Evolutionary conservation across 768 basidiomycete species (phyloP).

Genomic region (Pilatotrama ljubarskyi): DNA sequence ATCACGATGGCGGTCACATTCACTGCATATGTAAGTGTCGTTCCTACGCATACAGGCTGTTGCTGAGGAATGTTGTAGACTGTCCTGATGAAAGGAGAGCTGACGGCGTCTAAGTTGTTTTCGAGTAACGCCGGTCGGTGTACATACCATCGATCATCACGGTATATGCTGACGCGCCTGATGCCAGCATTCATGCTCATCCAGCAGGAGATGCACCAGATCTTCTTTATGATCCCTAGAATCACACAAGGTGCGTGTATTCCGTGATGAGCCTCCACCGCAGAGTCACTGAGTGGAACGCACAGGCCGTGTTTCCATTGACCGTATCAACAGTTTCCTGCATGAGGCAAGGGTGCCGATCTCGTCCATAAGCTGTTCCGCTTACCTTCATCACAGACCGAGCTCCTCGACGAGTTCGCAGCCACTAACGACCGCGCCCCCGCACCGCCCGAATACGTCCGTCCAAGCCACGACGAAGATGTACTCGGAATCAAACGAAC

Average conservation of each 20-base stretch:
- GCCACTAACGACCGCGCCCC: slow-evolving; percentile 19
- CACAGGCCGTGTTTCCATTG: slow-evolving; percentile 60
- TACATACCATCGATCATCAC: slow-evolving; percentile 15
- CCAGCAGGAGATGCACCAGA: slow-evolving; percentile 44
- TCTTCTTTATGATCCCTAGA: slow-evolving; percentile 35
- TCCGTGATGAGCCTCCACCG: too few relatives aligned
- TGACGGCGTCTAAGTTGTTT: slow-evolving; percentile 41
- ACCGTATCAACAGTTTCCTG: slow-evolving; percentile 54
- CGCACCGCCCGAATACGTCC: neutral
- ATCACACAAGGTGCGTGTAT: slow-evolving; percentile 22
- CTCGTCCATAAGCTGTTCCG: too few relatives aligned
- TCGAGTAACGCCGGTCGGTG: slow-evolving; percentile 33
- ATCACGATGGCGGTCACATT: slow-evolving; percentile 67
- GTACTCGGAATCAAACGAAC: slow-evolving; percentile 54
- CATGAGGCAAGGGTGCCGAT: slow-evolving; percentile 26
- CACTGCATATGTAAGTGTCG: slow-evolving; percentile 49
- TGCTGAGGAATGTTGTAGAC: slow-evolving; percentile 27
- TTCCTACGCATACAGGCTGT: neutral
- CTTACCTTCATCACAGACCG: slow-evolving; percentile 36
- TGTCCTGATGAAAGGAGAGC: slow-evolving; percentile 37
- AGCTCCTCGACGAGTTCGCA: slow-evolving; percentile 46
- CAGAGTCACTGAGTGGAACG: neutral
- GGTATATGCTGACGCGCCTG: slow-evolving; percentile 44
- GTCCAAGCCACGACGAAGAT: slow-evolving; percentile 22
- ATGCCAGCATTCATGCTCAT: slow-evolving; percentile 56